Evolutionary conservation across 2,329 filamentous ascomycete species (phyloP).

Genomic region (Fusarium vanettenii): DNA sequence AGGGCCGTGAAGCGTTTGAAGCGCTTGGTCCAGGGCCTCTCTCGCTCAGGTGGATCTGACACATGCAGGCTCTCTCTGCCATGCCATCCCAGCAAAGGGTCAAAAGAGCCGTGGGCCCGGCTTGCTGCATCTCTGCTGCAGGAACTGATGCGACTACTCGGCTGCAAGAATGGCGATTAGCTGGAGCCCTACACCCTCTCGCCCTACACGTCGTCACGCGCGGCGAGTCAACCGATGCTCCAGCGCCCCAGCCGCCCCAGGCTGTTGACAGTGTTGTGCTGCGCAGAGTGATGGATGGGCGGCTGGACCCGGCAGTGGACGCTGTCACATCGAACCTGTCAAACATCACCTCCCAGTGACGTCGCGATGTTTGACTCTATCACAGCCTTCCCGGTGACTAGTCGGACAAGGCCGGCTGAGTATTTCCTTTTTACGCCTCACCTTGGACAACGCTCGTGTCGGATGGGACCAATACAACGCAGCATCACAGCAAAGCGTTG

Average conservation of each 20-base stretch:
- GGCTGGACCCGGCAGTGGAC: conserved; percentile 26
- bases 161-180: conserved; percentile 26
- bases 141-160: conserved; percentile 34
- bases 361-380: conserved; percentile 22
- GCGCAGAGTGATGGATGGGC: conserved; percentile 16
- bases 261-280: conserved; percentile 6
- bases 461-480: neutral
- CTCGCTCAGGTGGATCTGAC: conserved; percentile 35
- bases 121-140: conserved; percentile 39
- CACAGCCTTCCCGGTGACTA: conserved; percentile 15
- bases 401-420: conserved; percentile 23
- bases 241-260: conserved; percentile 17
- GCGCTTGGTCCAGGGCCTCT: conserved; percentile 27
- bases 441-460: neutral
- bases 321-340: conserved; percentile 14
- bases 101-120: conserved; percentile 5
- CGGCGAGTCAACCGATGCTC: conserved; percentile 18
- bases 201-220: conserved; percentile 22
- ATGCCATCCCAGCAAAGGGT: conserved; percentile 3
- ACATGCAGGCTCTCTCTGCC: conserved; percentile 34
- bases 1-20: conserved; percentile 25
- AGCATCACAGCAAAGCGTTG: neutral
- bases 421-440: conserved; percentile 30
- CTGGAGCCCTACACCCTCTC: conserved; percentile 36
- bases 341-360: conserved; percentile 33